Base-by-base conservation (phyloP, 331 rosid genomes). In the Erythrophleum ivorense region DNA sequence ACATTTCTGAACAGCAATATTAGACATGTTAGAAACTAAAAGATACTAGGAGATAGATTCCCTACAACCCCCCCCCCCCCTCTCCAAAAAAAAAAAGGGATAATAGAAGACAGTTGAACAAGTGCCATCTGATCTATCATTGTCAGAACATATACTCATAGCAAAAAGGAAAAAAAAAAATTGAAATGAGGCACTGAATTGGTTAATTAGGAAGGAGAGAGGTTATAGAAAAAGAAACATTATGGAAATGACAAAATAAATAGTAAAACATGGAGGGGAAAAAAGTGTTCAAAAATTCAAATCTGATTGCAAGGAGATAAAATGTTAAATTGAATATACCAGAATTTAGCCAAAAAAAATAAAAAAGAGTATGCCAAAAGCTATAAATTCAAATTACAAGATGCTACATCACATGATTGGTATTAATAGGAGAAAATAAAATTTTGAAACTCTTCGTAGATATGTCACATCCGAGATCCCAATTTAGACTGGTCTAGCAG, bases 1-100 rank as follows among this genome's bases (percentile, higher is more conserved):
- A 85, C 88, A 65, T 84, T 75, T 86, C 99, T 95, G 91, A 69
- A 73, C 63, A 81, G n/a, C 78, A 76, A 71, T 48, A 64, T 46
- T 48, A 71, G 46, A 40, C 60, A 52, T 4, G 70, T 85, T 59
- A 87, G 75, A 67, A 86, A 71, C 80, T 31, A 12, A 46, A 48
- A 73, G 38, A 78, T 71, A 64, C 43, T 19, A 69, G 45, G 24
- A 3, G 41, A 38, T 38, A 38, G 41, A 38, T 38, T 38, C 3
- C 41, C 29, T 24, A 24, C n/a, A n/a, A 24, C 29, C 29, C 0
- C 29, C 29, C 29, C 29, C 29, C 29, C 29, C 29, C 29, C 29
- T 1, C 29, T 1, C 29, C 29, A 38, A 38, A 3, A 38, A n/a
- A n/a, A 38, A 38, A 38, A 16, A 54, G 40, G 67, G 24, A 78